A percentile compares a stretch with the other conserved stretches of the same genome.
Conservation (phyloP, 306 rosid genomes). For the Sindora glabra region DNA sequence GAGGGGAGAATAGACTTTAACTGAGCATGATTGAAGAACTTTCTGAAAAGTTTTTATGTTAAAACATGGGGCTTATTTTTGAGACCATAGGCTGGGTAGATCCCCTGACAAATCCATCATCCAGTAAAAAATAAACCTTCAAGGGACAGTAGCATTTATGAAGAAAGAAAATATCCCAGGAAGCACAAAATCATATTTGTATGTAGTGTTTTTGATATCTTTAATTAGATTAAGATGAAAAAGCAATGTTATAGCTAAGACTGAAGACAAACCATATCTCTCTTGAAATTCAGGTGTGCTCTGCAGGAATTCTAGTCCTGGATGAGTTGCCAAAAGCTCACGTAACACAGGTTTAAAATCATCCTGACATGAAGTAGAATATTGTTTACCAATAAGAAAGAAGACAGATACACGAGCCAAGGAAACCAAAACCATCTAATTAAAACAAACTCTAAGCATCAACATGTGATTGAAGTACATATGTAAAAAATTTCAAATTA, state of each 20-base stretch:
- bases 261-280: slow-evolving; percentile 82
- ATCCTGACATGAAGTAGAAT: slow-evolving; percentile 42
- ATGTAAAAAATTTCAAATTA: too few species aligned
- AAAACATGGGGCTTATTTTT: too few species aligned
- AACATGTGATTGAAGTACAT: too few species aligned
- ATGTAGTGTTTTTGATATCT: not conserved
- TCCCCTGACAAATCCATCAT: too few species aligned
- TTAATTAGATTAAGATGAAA: slow-evolving; percentile 1
- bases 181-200: slow-evolving; percentile 10
- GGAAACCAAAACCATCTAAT: not conserved
- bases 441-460: too few species aligned
- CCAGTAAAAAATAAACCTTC: not conserved
- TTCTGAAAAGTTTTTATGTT: too few species aligned
- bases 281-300: slow-evolving; percentile 99
- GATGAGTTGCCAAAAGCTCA: slow-evolving; percentile 94
- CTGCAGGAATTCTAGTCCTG: slow-evolving; percentile 96
- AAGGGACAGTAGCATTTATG: not conserved
- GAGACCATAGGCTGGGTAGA: too few species aligned
- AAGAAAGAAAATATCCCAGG: not conserved
- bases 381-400: slow-evolving; percentile 19
- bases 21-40: not conserved
- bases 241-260: slow-evolving; percentile 20
- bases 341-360: slow-evolving; percentile 93
- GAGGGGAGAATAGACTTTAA: not conserved
- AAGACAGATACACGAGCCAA: slow-evolving; percentile 4